These are phyloP conservation scores for Marchantia polymorpha DNA, from an alignment of 225 moss, liverwort and hornwort species.

Conservation along the genomic window DNA sequence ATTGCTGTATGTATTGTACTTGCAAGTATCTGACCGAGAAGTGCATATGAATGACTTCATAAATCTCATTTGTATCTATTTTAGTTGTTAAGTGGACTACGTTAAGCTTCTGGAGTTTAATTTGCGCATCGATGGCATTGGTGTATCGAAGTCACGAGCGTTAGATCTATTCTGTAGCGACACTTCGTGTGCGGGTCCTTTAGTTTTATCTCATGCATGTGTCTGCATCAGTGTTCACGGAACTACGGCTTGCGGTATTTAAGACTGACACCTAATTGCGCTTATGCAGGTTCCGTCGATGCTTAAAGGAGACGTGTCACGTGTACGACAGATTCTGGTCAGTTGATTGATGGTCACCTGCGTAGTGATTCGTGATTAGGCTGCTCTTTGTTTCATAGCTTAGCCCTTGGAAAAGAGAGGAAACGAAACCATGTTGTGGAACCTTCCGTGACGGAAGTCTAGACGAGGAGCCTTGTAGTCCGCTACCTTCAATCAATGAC, in stretches of 20 bases:
- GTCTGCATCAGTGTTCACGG: neutral
- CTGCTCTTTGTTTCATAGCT: no score
- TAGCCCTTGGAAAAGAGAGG: no score
- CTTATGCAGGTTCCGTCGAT: constrained; percentile 27
- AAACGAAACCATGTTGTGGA: no score
- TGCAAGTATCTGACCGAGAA: neutral
- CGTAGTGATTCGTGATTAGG: neutral
- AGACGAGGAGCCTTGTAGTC: neutral
- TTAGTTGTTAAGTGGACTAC: neutral
- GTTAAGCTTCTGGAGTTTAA: neutral
- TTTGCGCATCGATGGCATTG: neutral
- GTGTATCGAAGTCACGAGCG: neutral
- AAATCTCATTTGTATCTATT: neutral
- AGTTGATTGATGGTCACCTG: neutral
- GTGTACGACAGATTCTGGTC: constrained; percentile 40
- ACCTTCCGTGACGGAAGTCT: no score
- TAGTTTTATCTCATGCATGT: neutral
- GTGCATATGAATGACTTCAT: neutral
- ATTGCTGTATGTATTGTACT: neutral
- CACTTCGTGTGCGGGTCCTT: neutral
- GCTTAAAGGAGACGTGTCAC: constrained; percentile 31
- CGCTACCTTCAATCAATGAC: neutral
- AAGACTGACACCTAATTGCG: neutral
- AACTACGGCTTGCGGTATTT: neutral
- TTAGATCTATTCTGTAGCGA: neutral